phyloP scores from a whole-genome alignment of 75 land plant genomes.

The Selaginella moellendorffii region DNA sequence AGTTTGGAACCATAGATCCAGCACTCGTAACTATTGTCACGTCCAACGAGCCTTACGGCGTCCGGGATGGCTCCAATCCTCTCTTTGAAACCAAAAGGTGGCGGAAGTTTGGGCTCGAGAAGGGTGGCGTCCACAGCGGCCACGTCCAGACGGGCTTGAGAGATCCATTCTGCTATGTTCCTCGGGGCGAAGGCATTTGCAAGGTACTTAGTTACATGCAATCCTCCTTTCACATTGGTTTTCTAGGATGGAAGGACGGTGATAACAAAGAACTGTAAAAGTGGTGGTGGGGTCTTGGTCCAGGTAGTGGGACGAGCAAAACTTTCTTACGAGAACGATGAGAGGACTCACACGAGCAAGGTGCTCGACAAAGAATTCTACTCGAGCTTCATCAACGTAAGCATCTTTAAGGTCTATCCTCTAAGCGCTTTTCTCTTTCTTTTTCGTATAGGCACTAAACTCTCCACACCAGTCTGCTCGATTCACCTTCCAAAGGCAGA shows the following conservation, averaged over 20 bases:
- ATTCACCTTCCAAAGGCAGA: slow-evolving; percentile 54
- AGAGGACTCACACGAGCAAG: slow-evolving; percentile 26
- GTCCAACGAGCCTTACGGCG: slow-evolving; percentile 67
- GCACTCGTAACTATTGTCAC: slow-evolving; percentile 61
- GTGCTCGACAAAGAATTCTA: slow-evolving; percentile 46
- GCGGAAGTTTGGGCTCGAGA: slow-evolving; percentile 42
- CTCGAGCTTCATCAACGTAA: slow-evolving; percentile 51
- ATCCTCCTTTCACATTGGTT: neutral
- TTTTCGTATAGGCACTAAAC: slow-evolving; percentile 36
- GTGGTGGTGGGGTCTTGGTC: slow-evolving; percentile 34
- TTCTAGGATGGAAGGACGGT: slow-evolving; percentile 65
- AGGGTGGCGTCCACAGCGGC: slow-evolving; percentile 59
- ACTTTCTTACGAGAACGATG: slow-evolving; percentile 9
- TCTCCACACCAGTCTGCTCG: slow-evolving; percentile 37
- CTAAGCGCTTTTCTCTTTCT: no score
- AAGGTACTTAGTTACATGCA: slow-evolving; percentile 30
- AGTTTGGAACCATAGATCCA: slow-evolving; percentile 51
- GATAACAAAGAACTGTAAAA: no score
- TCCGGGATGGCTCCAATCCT: slow-evolving; percentile 58
- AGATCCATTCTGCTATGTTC: slow-evolving; percentile 58
- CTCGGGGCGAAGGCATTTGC: slow-evolving; percentile 53
- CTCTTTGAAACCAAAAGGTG: slow-evolving; percentile 36
- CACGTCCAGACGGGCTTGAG: slow-evolving; percentile 57
- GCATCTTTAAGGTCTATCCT: no score
- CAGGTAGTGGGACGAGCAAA: slow-evolving; percentile 51